Base-by-base conservation (phyloP, 2,329 filamentous ascomycete genomes). In the Neoascochyta sp. region DNA sequence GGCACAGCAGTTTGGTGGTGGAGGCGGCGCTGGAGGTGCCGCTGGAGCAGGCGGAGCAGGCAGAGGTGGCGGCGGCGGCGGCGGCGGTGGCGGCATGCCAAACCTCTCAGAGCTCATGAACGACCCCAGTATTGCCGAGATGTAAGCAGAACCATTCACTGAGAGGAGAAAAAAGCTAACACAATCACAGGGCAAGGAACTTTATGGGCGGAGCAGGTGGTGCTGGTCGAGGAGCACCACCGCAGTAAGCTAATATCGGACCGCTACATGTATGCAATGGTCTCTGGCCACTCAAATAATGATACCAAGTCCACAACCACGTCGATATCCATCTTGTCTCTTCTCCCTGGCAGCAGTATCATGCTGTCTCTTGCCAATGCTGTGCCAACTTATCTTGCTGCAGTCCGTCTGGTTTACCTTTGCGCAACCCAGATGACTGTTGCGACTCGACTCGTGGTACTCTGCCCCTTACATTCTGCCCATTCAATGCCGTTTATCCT, bases 61-160 rank as follows among this genome's bases (percentile, higher is more conserved):
- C 5, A 83, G 83, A 22, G 85, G 85, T 15, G 84, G 84, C 24
- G 84, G 85, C 29, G 89, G 89, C 27, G 29, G 34, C 4, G 83
- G 84, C 23, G 85, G 84, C 14, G 83, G 84, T 25, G 84, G 85
- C 31, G 90, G 90, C 28, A 88, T 95, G 83, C 92, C 92, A 6
- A 87, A 96, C 64, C 71, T 96, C 56, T 74, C 76, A 33, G 74
- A 75, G 45, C 69, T 98, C 64, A 95, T 98, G 92, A 83, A 80
- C 44, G 92, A 98, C 61, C 92, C 92, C 26, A 84, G 69, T 60
- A 83, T 98, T 64, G 86, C 87, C 24, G 87, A 95, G 36, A 88
- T 96, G 89, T 93, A 68, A 85, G 85, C 78, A 14, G 4, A 9
- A 20, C 8, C 4, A 5, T 7, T 22, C 2, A 11, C 10, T 14